Conservation (phyloP, 768 basidiomycete species). For the Lentinula sp. region DNA sequence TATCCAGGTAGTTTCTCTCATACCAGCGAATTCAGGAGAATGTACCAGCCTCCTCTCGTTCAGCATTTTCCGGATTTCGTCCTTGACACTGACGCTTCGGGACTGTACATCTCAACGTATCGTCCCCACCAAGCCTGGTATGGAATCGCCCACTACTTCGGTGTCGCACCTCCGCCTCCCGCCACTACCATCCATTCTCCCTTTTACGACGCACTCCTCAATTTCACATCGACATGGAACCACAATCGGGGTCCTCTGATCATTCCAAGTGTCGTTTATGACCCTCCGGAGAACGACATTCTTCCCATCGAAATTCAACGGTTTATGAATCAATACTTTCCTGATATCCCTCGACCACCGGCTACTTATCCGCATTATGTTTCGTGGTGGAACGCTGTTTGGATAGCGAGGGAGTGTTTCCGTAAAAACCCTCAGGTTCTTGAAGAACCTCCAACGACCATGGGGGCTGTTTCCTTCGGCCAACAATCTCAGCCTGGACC, state of each 20-base stretch:
- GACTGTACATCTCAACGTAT: too few species aligned
- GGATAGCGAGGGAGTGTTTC: background rate
- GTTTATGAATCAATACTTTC: background rate
- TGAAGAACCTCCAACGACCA: background rate
- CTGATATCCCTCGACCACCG: background rate
- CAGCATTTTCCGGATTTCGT: too few species aligned
- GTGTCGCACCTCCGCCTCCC: background rate
- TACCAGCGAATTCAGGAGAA: too few species aligned
- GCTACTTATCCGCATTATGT: background rate
- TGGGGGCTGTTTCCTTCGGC: too few species aligned
- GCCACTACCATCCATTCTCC: background rate
- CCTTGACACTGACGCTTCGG: fast-evolving
- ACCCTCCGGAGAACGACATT: background rate
- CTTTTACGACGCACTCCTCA: background rate
- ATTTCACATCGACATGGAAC: background rate
- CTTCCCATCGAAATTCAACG: background rate
- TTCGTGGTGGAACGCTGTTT: background rate
- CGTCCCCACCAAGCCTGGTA: background rate
- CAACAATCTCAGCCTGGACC: too few species aligned
- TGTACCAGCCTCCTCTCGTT: too few species aligned
- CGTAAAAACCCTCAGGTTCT: background rate
- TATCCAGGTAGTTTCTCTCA: too few species aligned
- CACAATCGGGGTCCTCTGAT: background rate
- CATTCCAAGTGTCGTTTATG: background rate
- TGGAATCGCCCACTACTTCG: background rate